Conservation (phyloP, 352 stramenopile species). For the Phytophthora uliginosa region DNA sequence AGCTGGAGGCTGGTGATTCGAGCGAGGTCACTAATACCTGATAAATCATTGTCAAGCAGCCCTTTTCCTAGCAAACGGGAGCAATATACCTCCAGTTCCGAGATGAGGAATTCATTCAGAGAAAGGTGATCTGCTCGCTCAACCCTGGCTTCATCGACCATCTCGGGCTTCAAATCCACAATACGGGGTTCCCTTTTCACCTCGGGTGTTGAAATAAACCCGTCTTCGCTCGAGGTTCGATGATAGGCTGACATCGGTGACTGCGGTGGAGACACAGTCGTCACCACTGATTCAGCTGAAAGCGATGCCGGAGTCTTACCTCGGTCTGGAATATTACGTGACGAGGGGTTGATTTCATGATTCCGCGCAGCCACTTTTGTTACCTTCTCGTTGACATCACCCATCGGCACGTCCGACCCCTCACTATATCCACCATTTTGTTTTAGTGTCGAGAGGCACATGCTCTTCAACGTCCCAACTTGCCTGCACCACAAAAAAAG, state of each 20-base stretch:
- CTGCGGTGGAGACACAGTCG: conserved; percentile 26
- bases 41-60: conserved; percentile 10
- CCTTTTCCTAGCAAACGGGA: conserved; percentile 35
- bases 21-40: conserved; percentile 35
- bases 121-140: conserved; percentile 46
- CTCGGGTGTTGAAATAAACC: conserved; percentile 31
- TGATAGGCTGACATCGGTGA: conserved; percentile 31
- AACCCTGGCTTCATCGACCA: conserved; percentile 20
- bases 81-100: conserved; percentile 60
- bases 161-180: conserved; percentile 25
- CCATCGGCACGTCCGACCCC: conserved; percentile 6
- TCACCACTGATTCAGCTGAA: conserved; percentile 16
- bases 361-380: not conserved
- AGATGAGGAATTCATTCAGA: conserved; percentile 63
- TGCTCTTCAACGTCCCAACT: conserved; percentile 42
- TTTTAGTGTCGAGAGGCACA: conserved; percentile 34
- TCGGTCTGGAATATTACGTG: not conserved
- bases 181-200: conserved; percentile 17
- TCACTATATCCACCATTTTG: conserved; percentile 8
- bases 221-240: conserved; percentile 36
- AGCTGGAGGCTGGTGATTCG: conserved; percentile 55
- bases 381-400: not conserved
- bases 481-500: conserved; percentile 18
- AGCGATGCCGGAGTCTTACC: not conserved
- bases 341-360: conserved; percentile 3